These are phyloP conservation scores for Lodderomyces pseudojiufengensis DNA, from an alignment of 1,139 yeast species.

Conservation along the genomic window DNA sequence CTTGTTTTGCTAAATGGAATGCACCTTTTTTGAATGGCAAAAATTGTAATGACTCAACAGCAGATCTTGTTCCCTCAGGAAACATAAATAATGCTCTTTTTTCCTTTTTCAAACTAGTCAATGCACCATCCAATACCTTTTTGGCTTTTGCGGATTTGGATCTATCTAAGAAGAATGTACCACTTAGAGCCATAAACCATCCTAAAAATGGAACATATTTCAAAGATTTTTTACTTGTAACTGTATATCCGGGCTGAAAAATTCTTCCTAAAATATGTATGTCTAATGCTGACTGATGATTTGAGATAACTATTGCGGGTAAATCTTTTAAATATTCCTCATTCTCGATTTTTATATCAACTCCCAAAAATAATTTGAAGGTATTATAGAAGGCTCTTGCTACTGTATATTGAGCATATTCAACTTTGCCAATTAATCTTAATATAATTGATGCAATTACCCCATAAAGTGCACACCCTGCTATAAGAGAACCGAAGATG, in stretches of 20 bases:
- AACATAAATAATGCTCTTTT: slow-evolving; percentile 78
- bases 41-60: slow-evolving; percentile 59
- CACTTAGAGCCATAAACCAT: slow-evolving; percentile 90
- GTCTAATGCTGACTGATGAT: slow-evolving; percentile 91
- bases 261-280: slow-evolving; percentile 72
- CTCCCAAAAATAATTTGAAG: slow-evolving; percentile 60
- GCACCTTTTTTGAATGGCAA: slow-evolving; percentile 96
- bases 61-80: slow-evolving; percentile 96
- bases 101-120: slow-evolving; percentile 52
- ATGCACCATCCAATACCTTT: slow-evolving; percentile 66
- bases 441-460: slow-evolving; percentile 69
- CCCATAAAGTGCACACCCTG: slow-evolving; percentile 70
- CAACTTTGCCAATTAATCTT: slow-evolving; percentile 67
- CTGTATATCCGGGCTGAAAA: slow-evolving; percentile 87
- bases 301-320: slow-evolving; percentile 83
- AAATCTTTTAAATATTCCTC: slow-evolving; percentile 46
- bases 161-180: slow-evolving; percentile 88
- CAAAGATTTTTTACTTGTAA: slow-evolving; percentile 85
- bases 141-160: slow-evolving; percentile 74
- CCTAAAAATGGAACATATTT: slow-evolving; percentile 91
- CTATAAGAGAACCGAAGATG: slow-evolving; percentile 49
- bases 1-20: slow-evolving; percentile 93
- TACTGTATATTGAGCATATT: slow-evolving; percentile 83
- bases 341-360: slow-evolving; percentile 65
- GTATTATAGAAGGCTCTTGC: slow-evolving; percentile 75